Conservation (phyloP, 2,329 filamentous ascomycete species). For the Aureobasidium leucospermi region DNA sequence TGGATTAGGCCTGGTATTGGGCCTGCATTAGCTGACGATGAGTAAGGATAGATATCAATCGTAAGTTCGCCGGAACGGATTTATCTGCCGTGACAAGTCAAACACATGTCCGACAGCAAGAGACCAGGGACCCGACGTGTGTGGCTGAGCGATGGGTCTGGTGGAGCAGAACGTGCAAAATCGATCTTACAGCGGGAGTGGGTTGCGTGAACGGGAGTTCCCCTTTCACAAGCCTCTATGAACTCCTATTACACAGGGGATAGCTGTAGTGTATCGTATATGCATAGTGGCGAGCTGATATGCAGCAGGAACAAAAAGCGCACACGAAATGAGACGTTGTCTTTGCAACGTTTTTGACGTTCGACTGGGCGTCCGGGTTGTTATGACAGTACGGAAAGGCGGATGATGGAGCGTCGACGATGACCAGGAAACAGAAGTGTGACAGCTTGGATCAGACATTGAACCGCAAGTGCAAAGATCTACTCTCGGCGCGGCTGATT, state of each 20-base stretch:
- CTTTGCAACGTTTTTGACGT: constrained; percentile 7
- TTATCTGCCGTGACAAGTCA: constrained; percentile 6
- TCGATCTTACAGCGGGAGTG: neutral
- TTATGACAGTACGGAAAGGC: constrained; percentile 2
- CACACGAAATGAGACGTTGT: constrained; percentile 11
- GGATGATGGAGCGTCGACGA: neutral
- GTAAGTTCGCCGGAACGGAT: neutral
- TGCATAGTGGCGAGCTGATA: constrained; percentile 6
- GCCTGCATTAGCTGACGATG: neutral
- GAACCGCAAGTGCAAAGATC: neutral
- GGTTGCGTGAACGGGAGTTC: neutral
- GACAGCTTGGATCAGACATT: neutral
- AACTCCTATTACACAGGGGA: constrained; percentile 5
- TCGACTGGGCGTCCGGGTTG: constrained; percentile 5
- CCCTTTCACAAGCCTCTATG: constrained; percentile 4
- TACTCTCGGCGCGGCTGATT: constrained; percentile 4
- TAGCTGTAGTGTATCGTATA: constrained; percentile 4
- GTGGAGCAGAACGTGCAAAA: neutral
- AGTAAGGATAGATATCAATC: neutral
- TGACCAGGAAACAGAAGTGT: constrained; percentile 3
- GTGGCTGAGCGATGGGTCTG: constrained; percentile 7
- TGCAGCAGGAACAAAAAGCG: neutral
- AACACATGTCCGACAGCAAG: constrained; percentile 9
- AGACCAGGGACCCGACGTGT: neutral
- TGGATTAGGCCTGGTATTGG: neutral